Evolutionary conservation across 768 basidiomycete genomes (phyloP), one percentile per base, ranked within the genome.

Genomic region (Trametes cubensis): DNA sequence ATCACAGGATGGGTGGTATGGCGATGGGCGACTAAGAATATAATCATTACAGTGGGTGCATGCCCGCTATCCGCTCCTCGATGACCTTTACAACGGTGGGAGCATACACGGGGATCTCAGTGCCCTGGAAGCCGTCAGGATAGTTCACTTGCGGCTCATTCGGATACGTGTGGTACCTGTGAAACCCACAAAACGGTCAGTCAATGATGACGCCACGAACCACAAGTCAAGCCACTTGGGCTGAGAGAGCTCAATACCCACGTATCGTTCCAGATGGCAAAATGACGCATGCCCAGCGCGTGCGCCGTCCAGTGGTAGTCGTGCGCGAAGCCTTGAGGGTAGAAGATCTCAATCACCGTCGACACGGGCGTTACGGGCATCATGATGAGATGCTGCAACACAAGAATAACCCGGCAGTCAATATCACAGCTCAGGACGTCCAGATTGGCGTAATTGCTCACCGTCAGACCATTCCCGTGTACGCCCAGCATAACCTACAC

Each of bases 341-440:
- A 89, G 76, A 95, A 92, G 15, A 95, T 83, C 74, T 95, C 92
- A 65, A 95, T 89, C 20, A 95, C 90, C 6, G 90, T 86, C 6
- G 90, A 86, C n/a, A 85, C 73, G 0, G 83, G 84, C 4, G 86
- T 89, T 1, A 83, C 82, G 21, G 88, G 85, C 91, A 94, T 93
- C 78, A 89, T 85, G 45, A 94, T 81, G n/a, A 94, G 80, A 68
- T 93, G 91, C 10, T 72, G 55, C 38, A 23, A 30, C 14, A 11
- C 34, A 26, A 18, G 25, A 42, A 50, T 15, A 15, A 26, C 47
- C 44, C 55, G 40, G 47, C 55, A 15, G 30, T 44, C 11, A 55
- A 38, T 54, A 20, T 13, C 25, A 17, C 23, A 20, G 50, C 28
- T 11, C 38, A 44, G 26, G 18, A 21, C 39, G 38, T 4, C 18